A percentile compares a stretch with the other conserved stretches of the same genome.
Evolutionary conservation across 257 asterid genomes (phyloP).

Genomic region (Ophiorrhiza pumila): DNA sequence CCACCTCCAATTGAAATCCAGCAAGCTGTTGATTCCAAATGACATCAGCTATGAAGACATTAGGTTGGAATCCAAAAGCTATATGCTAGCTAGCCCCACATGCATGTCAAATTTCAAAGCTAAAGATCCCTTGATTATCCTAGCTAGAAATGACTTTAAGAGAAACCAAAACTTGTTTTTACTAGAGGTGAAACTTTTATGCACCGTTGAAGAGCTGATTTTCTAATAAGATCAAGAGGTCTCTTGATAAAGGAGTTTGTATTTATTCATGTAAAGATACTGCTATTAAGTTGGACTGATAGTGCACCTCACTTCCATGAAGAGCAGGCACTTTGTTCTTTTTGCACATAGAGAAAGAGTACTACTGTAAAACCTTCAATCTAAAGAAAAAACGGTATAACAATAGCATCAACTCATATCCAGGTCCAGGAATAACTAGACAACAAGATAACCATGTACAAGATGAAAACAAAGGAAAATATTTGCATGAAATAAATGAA

Average conservation of each 20-base stretch:
- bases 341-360: not conserved
- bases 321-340: not conserved
- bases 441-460: no score
- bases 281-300: not conserved
- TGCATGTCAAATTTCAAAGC: not conserved
- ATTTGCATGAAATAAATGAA: no score
- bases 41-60: not conserved
- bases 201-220: not conserved
- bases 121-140: not conserved
- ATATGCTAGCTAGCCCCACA: not conserved
- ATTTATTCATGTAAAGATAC: not conserved
- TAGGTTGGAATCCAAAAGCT: not conserved
- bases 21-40: conserved; percentile 65
- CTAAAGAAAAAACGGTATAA: no score
- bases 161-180: not conserved
- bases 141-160: not conserved
- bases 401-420: not conserved
- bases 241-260: not conserved
- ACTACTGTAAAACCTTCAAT: no score
- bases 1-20: conserved; percentile 92
- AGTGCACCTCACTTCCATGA: not conserved
- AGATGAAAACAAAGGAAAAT: not conserved
- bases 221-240: not conserved
- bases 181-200: not conserved
- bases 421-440: not conserved